Evolutionary conservation across 169 alveolate genomes (phyloP), one percentile per base, ranked within the genome.

Genomic region (Hepatocystis sp.): DNA sequence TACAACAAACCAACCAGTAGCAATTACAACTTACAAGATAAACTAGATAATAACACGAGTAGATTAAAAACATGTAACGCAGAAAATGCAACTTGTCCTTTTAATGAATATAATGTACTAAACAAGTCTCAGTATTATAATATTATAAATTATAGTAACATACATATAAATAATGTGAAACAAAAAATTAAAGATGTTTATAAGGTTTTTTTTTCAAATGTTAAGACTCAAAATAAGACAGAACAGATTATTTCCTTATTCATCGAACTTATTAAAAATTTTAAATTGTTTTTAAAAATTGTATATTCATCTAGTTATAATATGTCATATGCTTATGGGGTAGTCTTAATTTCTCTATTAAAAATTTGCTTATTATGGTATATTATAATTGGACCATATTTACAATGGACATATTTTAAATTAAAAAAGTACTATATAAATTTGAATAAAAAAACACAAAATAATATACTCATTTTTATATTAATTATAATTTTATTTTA

Each of bases 321-420:
- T 15, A 56, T 71, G 27, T 47, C 58, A 42, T 19, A 71, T 47
- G 66, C 86, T 17, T 71, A 71, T 51, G 86, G 86, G 40, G 58
- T 71, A 28, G 19, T 58, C 47, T 58, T 71, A 71, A 71, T 71
- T 27, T 71, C 86, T 3, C 44, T 71, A 30, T 15, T 71, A 19
- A 71, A 71, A 5, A 27, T 71, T 39, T 19, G 55, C 3, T 71
- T 71, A 21, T 56, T 71, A 44, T 71, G 86, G 86, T 71, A 42
- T 17, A 55, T 51, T 40, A 71, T 71, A 56, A 17, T 71, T 40
- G 76, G 44, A 19, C 86, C 86, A 55, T 55, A 71, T 71, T 27
- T 71, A 1, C 47, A 40, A 46, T 71, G 71, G 86, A 2, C 30
- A 27, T 61, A 30, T 56, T 47, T 71, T 47, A 56, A 56, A 47